Evolutionary conservation across 2,329 filamentous ascomycete species (phyloP), one percentile per base, ranked within the genome.

Genomic region (Seiridium unicorne): DNA sequence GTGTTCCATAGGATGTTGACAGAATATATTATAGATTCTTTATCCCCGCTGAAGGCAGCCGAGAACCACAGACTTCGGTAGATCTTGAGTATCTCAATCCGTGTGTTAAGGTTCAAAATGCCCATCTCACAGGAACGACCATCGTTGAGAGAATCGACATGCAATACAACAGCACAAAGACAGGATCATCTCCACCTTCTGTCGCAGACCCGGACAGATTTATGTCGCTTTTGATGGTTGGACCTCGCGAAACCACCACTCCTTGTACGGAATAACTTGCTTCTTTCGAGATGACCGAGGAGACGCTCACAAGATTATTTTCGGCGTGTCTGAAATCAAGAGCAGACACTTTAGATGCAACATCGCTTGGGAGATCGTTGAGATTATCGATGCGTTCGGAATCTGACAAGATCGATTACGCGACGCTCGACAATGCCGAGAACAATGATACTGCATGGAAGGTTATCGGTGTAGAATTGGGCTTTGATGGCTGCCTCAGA

Each of bases 201-300:
- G 9, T 6, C 4, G 13, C 4, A n/a, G n/a, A 31, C 42, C 42
- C 34, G 55, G 58, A 1, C 40, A 47, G 51, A 57, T 63, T 34
- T 59, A 66, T 51, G 55, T 63, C 42, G n/a, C 58, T 4, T 66
- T 66, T 59, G 61, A 66, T 55, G 60, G 63, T 5, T 61, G 48
- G 53, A 58, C 54, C 18, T 57, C 60, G 2, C 32, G 47, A 9
- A 66, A 63, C 47, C 38, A 56, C 3, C 60, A 63, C 38, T 51
- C 57, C 32, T 38, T 68, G 47, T 65, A 65, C 44, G 60, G 61
- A 13, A 55, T 68, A 13, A 38, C 32, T 13, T 63, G 58, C 47
- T 62, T 61, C 53, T 68, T 63, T 53, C 18, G 55, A 18, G 48
- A 65, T 49, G 48, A 57, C 13, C 9, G 47, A 35, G 56, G 35